Base-by-base conservation (phyloP, 129 eudicot species). In the Lonicera japonica region DNA sequence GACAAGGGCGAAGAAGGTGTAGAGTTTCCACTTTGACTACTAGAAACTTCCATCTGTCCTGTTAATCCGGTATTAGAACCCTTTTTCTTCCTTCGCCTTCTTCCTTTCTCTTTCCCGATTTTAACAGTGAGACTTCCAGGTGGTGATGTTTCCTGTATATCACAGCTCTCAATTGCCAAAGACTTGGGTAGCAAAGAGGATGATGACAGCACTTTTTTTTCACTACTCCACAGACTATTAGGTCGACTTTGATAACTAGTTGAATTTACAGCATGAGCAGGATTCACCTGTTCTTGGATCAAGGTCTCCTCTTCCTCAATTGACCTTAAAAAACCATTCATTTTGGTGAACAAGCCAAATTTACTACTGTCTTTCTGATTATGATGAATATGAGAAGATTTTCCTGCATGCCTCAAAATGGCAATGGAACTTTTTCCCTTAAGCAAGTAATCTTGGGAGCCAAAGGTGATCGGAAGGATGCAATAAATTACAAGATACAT, bases 11-110 rank as follows among this genome's bases (percentile, higher is more conserved):
- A 88, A 19, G 96, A 77, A 13, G 96, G 96, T 36, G 99, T 84
- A 29, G 99, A 92, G 76, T 82, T 85, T 62, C 99, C 82, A 65
- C 96, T 92, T 25, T 88, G 95, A 73, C 99, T 92, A 72, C 98
- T 92, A 41, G 86, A 83, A 58, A 79, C 88, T 63, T 87, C 98
- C 41, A 78, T 47, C 23, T 75, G 73, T 58, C 79, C 77, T 39
- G 54, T 12, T 64, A 81, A 20, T 43, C 83, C 90, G 0, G 77
- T 11, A 63, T 56, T 68, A 1, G 82, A 55, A 43, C 54, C 56
- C 79, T 69, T 82, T 56, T 73, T 81, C 83, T 78, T 92, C 84
- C 74, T 82, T 24, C 85, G 76, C 43, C 85, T 82, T 68, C 84
- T 82, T 34, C 76, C 80, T 67, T 88, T 87, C 45, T 85, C 95